Evolutionary conservation across 192 early-diverging fungal genomes (phyloP), one percentile per base, ranked within the genome.

Genomic region (Phycomyces blakesleeanus): DNA sequence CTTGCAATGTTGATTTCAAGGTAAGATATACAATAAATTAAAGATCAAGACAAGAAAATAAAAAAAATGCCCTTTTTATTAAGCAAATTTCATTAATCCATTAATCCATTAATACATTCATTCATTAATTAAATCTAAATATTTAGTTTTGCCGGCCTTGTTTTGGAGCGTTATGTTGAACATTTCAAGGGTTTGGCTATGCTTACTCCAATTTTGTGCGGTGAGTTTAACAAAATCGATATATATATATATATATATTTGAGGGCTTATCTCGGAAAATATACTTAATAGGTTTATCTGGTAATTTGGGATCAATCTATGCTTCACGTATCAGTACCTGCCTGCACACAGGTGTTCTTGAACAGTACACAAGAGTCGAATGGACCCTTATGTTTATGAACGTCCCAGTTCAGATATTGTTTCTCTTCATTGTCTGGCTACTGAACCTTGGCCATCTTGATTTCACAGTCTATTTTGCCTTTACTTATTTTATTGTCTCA

Each of bases 251-350:
- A 39, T 20, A 11, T 3, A 25, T 1, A 4, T 51, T n/a, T n/a
- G n/a, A n/a, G n/a, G 9, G 16, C 5, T 22, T 14, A 8, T 38
- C 27, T 14, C 5, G 26, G 27, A 15, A 12, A 22, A 51, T 37
- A 4, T 14, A 34, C n/a, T 61, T 4, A 62, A 25, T 34, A 71
- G 74, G 76, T 15, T 27, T 91, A 12, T 78, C 82, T 22, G 91
- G 91, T 26, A 93, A 93, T 59, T 76, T 93, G n/a, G 88, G 84
- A 22, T 89, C 91, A 5, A 87, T 92, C 15, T 91, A 87, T 56
- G 87, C 87, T 0, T 88, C 87, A 27, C 78, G 91, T 9, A 84
- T 92, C 27, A 89, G 87, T 7, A 91, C 91, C 7, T 80, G 84
- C 18, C 70, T 92, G 25, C 91, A 92, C 52, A 67, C 73, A 8